Evolutionary conservation across 352 stramenopile genomes (phyloP), one percentile per base, ranked within the genome.

Genomic region (Globisporangium recalcitrans): DNA sequence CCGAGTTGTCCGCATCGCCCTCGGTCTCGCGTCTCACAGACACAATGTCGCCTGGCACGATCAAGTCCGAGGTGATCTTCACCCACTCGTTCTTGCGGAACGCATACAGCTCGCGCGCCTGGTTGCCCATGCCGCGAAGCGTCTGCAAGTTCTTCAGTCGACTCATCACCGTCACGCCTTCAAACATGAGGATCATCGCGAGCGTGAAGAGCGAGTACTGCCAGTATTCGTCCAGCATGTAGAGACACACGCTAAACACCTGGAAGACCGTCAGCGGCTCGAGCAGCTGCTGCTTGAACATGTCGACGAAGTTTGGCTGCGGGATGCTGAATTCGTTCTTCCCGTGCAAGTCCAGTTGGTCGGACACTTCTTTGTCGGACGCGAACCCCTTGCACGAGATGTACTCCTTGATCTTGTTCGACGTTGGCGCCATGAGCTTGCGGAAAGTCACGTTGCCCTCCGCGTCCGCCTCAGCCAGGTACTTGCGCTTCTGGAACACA

Each of bases 181-280:
- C 98, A 64, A 99, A 99, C 72, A 99, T 87, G 53, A 99, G 71
- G 53, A 99, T 93, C 81, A 98, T 98, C 44, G 86, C 79, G 11
- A 99, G 80, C 48, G 97, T 99, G 66, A 99, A 99, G n/a, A 99
- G 77, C 31, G 94, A 97, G 80, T 99, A 99, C 75, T 99, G 96
- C 96, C 97, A 99, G 82, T 99, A 99, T 73, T 99, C 98, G 77
- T 99, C 98, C 14, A 99, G 80, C 78, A 93, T 98, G 90, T 98
- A 99, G 24, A 99, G 76, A 26, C 96, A 82, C 19, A 99, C 96
- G 69, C 96, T 99, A 53, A 99, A 97, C 54, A 99, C 82, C 85
- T 99, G 98, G 74, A 99, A 99, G 1, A 99, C 83, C 60, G 98
- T 99, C 46, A 99, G 94, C 19, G 98, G 98, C 66, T 98, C 96